These are phyloP conservation scores for Nothomitra cinnamomea DNA, from an alignment of 2,329 filamentous ascomycete genomes.

Conservation along the genomic window DNA sequence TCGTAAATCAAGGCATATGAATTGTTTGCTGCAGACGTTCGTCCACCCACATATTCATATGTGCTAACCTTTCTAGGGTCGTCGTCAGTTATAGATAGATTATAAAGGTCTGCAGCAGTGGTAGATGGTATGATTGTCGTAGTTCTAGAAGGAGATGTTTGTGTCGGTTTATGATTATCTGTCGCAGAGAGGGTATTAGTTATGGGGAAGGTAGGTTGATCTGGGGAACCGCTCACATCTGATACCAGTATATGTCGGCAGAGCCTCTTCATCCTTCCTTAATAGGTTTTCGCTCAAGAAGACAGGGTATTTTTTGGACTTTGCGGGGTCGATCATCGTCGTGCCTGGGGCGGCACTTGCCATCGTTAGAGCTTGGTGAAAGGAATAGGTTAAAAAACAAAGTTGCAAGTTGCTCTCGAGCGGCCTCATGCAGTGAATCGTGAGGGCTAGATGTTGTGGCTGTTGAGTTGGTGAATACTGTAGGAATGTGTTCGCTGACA, in stretches of 20 bases:
- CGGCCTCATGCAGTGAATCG: too few relatives aligned
- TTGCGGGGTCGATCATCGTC: constrained; percentile 22
- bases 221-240: constrained; percentile 30
- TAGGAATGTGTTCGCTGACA: too few relatives aligned
- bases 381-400: not conserved
- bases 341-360: not conserved
- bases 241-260: constrained; percentile 21
- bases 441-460: too few relatives aligned
- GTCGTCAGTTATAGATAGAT: constrained; percentile 26
- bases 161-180: constrained; percentile 7
- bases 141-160: constrained; percentile 20
- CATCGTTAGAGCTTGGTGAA: not conserved
- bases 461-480: too few relatives aligned
- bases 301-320: constrained; percentile 29
- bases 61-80: constrained; percentile 22
- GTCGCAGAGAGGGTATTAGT: not conserved
- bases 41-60: constrained; percentile 24
- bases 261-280: constrained; percentile 13
- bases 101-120: constrained; percentile 21
- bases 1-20: constrained; percentile 52
- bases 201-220: constrained; percentile 11
- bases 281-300: constrained; percentile 26
- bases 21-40: constrained; percentile 17
- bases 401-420: not conserved
- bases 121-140: constrained; percentile 21